Percentiles rank a stretch among this genome's conserved stretches.
These are phyloP conservation scores for Oryza glumipatula DNA, from an alignment of 176 grass and related monocot genomes.

Conservation along the genomic window DNA sequence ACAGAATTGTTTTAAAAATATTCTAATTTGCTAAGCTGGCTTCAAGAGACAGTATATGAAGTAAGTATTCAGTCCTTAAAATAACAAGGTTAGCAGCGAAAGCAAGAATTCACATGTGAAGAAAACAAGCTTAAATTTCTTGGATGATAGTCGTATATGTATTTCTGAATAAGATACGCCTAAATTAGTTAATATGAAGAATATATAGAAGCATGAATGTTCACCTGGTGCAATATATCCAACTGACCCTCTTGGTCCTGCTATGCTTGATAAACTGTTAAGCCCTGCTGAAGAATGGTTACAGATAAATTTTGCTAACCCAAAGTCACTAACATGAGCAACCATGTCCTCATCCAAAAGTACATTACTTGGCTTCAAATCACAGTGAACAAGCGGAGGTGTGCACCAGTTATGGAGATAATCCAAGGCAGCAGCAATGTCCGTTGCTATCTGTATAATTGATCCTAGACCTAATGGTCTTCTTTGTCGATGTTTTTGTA, in stretches of 20 bases:
- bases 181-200: too few species aligned
- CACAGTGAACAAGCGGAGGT: conserved; percentile 34
- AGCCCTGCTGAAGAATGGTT: background rate
- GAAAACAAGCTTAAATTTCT: too few species aligned
- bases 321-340: conserved; percentile 7
- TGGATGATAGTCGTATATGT: too few species aligned
- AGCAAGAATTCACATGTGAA: too few species aligned
- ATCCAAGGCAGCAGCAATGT: conserved; percentile 35
- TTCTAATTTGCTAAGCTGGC: too few species aligned
- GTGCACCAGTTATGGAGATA: conserved; percentile 38
- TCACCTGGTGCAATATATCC: conserved; percentile 35
- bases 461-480: background rate
- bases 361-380: conserved; percentile 23
- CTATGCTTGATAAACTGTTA: background rate
- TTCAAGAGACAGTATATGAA: too few species aligned
- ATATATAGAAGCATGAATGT: background rate
- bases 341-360: conserved; percentile 22
- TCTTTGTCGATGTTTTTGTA: background rate
- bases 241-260: background rate
- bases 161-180: too few species aligned
- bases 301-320: conserved; percentile 6
- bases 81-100: too few species aligned
- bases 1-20: background rate
- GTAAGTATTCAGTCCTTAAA: too few species aligned
- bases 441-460: background rate